Evolutionary conservation across 306 rosid species (phyloP), one percentile per base, ranked within the genome.

Genomic region (Vachellia collinsii): DNA sequence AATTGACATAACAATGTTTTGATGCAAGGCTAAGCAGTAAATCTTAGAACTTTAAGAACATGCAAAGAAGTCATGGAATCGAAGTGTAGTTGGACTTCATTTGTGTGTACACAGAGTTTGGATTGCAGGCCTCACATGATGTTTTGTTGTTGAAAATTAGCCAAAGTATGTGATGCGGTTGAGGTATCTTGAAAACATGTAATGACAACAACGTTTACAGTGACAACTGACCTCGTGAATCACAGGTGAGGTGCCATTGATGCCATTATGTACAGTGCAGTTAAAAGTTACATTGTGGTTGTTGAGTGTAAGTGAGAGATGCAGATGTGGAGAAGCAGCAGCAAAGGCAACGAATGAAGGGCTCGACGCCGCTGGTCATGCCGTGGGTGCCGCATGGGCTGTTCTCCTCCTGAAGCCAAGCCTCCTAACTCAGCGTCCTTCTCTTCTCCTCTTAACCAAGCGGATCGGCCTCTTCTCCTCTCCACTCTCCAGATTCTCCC

Each of bases 291-390:
- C 34, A 29, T 29, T 29, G 34, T 29, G 34, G 34, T 29, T 37
- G 61, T 44, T 76, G 71, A 38, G 79, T 79, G 39, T 77, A 43
- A 58, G 74, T 78, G 56, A 86, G 59, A 77, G 29, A 70, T 85
- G 85, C 90, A 95, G 99, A 84, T 90, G 93, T 56, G 99, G 99
- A 81, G 97, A 93, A 77, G 74, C 91, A 86, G 99, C 99, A 58
- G 91, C 93, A 17, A 83, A 89, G 82, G 96, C 99, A 58, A 85
- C 98, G 38, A 86, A 37, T 20, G 96, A 93, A 79, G 96, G 98
- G 70, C 92, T 95, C 75, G 85, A 63, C 79, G 99, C 99, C 70
- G 98, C 99, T 38, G 98, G 97, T 73, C 98, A 95, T 77, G 97
- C 96, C 13, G 14, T 95, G 6, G 96, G 99, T 67, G 82, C 99